Evolutionary conservation across 164 flowering plant species (phyloP).

Genomic region (Vitis vinifera): DNA sequence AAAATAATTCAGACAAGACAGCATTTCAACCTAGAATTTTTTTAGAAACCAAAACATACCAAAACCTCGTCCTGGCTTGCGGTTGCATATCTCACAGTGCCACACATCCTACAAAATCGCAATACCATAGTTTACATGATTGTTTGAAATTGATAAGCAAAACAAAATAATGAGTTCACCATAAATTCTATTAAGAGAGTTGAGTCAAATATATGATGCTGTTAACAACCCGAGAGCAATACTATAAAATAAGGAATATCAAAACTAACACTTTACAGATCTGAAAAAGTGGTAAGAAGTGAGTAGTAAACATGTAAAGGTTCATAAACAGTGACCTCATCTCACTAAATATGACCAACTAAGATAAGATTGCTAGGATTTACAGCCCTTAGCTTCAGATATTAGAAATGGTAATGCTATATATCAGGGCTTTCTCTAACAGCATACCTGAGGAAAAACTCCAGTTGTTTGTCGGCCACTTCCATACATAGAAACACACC

Average conservation of each 20-base stretch:
- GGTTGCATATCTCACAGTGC: slow-evolving; percentile 99
- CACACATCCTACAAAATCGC: slow-evolving; percentile 79
- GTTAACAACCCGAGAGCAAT: background rate
- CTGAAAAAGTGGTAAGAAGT: too few relatives aligned
- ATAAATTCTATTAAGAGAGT: background rate
- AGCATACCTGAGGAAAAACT: slow-evolving; percentile 92
- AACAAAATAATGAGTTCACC: background rate
- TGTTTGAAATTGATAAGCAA: background rate
- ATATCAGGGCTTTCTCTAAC: slow-evolving; percentile 5
- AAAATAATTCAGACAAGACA: background rate
- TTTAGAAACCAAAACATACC: slow-evolving; percentile 50
- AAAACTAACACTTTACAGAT: too few relatives aligned
- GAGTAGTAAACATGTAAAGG: background rate
- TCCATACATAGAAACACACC: slow-evolving; percentile 99
- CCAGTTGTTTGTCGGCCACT: slow-evolving; percentile 95
- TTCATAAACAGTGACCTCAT: background rate
- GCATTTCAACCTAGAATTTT: background rate
- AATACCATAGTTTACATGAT: background rate
- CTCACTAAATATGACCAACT: slow-evolving; percentile 1
- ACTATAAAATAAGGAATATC: background rate
- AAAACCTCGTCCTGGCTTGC: slow-evolving; percentile 98
- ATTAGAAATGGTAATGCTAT: background rate
- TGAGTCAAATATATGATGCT: background rate
- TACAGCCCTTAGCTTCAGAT: too few relatives aligned
- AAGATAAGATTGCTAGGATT: background rate